phyloP scores from a whole-genome alignment of 1,284 basidiomycete species.

The Takashimella koratensis region DNA sequence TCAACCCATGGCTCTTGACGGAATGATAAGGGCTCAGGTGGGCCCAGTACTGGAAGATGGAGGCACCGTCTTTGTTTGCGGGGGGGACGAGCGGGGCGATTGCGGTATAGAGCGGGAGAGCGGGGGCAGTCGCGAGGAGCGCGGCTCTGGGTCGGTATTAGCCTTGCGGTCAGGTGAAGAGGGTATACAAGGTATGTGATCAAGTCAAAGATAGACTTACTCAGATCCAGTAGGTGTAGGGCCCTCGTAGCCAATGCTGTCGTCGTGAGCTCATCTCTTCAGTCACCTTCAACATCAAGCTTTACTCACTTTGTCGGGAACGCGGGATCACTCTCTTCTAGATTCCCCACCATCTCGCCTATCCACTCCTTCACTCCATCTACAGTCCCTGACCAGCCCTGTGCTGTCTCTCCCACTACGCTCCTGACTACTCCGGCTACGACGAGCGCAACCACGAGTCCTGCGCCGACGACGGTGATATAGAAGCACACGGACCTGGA shows the following conservation, averaged over 20 bases:
- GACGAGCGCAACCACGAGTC: slow-evolving; percentile 21
- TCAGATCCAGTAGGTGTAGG: slow-evolving; percentile 80
- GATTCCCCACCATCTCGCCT: slow-evolving; percentile 19
- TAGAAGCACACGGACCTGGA: slow-evolving; percentile 15
- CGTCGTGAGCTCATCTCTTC: slow-evolving; percentile 6
- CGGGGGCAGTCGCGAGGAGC: slow-evolving; percentile 70
- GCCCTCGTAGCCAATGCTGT: slow-evolving; percentile 70
- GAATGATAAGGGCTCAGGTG: slow-evolving; percentile 51
- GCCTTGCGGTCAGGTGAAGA: slow-evolving; percentile 53
- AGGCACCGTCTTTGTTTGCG: slow-evolving; percentile 18
- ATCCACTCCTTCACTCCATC: slow-evolving; percentile 31
- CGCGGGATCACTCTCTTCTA: slow-evolving; percentile 22
- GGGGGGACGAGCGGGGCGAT: slow-evolving; percentile 60
- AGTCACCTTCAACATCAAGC: not conserved
- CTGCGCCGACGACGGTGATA: slow-evolving; percentile 21
- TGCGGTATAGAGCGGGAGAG: slow-evolving; percentile 67
- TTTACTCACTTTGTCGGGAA: slow-evolving; percentile 47
- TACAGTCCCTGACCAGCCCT: not conserved
- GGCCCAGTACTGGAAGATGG: slow-evolving; percentile 50
- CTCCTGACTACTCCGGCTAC: slow-evolving; percentile 24
- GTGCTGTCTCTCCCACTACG: not conserved
- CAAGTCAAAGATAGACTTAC: slow-evolving; percentile 26
- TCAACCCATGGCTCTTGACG: slow-evolving; percentile 50
- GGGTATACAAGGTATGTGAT: not conserved
- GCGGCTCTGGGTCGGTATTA: slow-evolving; percentile 52